A percentile compares a stretch with the other conserved stretches of the same genome.
These are phyloP conservation scores for Sporothrix protearum DNA, from an alignment of 2,329 filamentous ascomycete genomes.

Conservation along the genomic window DNA sequence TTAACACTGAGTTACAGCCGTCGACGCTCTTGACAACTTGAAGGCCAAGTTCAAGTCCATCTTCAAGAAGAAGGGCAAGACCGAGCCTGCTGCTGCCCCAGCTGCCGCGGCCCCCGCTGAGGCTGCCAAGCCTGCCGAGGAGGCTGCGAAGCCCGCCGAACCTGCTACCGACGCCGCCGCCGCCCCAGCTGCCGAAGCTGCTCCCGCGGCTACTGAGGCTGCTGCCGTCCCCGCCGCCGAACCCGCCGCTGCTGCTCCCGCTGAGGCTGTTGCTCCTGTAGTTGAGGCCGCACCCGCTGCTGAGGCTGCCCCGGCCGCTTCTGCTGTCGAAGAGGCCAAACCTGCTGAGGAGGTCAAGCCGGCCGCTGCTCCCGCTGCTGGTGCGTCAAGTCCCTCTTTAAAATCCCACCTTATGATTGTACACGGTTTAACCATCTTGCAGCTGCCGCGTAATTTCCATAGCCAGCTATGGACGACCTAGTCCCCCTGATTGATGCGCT, in stretches of 20 bases:
- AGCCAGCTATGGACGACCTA: background rate
- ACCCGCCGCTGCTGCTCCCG: constrained; percentile 21
- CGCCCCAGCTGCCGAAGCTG: constrained; percentile 12
- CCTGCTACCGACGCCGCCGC: constrained; percentile 29
- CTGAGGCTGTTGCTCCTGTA: constrained; percentile 17
- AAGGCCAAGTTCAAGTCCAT: constrained; percentile 54
- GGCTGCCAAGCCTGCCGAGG: constrained; percentile 27
- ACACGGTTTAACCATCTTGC: background rate
- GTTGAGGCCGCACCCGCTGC: constrained; percentile 16
- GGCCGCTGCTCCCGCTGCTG: constrained; percentile 1
- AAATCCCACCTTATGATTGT: no score
- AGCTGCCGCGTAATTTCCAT: background rate
- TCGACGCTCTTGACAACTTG: constrained; percentile 51
- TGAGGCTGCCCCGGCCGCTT: constrained; percentile 10
- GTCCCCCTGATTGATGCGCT: background rate
- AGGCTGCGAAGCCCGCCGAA: constrained; percentile 21
- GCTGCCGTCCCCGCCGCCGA: constrained; percentile 13
- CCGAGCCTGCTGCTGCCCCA: constrained; percentile 24
- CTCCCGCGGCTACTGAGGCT: background rate
- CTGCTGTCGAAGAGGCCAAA: constrained; percentile 32
- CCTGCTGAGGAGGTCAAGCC: constrained; percentile 29
- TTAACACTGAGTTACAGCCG: constrained; percentile 38
- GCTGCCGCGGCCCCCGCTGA: constrained; percentile 20
- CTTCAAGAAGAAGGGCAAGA: constrained; percentile 47
- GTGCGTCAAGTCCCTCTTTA: background rate